A percentile compares a stretch with the other conserved stretches of the same genome.
Evolutionary conservation across 768 basidiomycete species (phyloP).

Genomic region (Favolaschia claudopus): DNA sequence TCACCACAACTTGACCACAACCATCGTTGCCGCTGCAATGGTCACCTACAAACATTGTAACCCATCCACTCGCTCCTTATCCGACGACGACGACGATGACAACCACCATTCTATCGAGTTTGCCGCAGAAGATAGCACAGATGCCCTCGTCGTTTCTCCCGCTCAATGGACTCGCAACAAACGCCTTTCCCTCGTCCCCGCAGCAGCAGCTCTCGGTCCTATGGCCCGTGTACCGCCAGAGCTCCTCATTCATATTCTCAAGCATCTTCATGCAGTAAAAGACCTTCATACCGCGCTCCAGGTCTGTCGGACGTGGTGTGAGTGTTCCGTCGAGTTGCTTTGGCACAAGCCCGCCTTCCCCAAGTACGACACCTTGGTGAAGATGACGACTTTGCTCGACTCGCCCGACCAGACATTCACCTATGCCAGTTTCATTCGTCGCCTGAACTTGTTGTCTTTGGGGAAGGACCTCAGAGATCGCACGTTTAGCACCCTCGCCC

Average conservation of each 20-base stretch:
- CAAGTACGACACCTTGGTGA: conserved; percentile 72
- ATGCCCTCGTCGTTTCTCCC: conserved; percentile 58
- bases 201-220: conserved; percentile 52
- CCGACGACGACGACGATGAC: conserved; percentile 76
- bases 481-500: conserved; percentile 71
- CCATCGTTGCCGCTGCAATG: conserved; percentile 48
- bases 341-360: conserved; percentile 91
- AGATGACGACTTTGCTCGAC: conserved; percentile 78
- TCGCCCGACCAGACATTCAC: conserved; percentile 78
- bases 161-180: conserved; percentile 68
- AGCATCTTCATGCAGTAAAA: conserved; percentile 74
- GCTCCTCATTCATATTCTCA: conserved; percentile 91
- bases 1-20: conserved; percentile 37
- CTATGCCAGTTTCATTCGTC: conserved; percentile 87
- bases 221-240: conserved; percentile 85
- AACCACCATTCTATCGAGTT: conserved; percentile 47
- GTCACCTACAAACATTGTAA: conserved; percentile 63
- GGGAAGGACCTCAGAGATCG: conserved; percentile 75
- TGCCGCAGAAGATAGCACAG: conserved; percentile 57
- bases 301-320: conserved; percentile 93
- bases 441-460: conserved; percentile 87
- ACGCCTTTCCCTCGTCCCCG: conserved; percentile 28
- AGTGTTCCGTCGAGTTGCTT: conserved; percentile 92
- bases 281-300: conserved; percentile 80
- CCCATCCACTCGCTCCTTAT: conserved; percentile 82